Base-by-base conservation (phyloP, 352 stramenopile species). In the Phytophthora cryptogea region DNA sequence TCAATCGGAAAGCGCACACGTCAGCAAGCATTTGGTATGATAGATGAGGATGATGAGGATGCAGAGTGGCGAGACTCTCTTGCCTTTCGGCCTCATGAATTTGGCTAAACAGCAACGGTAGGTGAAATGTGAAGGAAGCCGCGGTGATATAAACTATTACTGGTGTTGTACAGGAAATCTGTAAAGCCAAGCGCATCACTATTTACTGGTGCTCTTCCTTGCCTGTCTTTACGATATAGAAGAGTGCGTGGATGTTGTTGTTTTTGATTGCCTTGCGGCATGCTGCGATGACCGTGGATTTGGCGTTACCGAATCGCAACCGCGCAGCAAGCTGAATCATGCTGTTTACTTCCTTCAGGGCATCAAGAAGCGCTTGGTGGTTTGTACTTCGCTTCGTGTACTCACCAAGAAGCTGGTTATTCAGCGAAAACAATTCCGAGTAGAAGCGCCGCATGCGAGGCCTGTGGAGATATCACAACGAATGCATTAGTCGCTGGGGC, bases 311-410 rank as follows among this genome's bases (percentile, higher is more conserved):
- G 41, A 95, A 90, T 42, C 92, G 88, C 30, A 97, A 72, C 4
- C 86, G 81, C 10, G 91, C 83, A 4, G 90, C 91, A 23, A 94
- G 74, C 70, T 98, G 89, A 45, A 98, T 96, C 78, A 94, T 96
- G 43, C 75, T 80, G 63, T 97, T 98, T 9, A 98, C 88, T 17
- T 97, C 83, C 49, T 97, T 97, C 3, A 98, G 73, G 31, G 86
- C 78, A 27, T 90, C 83, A n/a, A 98, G 65, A 36, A 98, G 74
- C 27, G 83, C 87, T 46, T 96, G 71, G 54, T 98, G 91, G 59
- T 97, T 97, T 5, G 85, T 97, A 44, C 83, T 93, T 43, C 93
- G 83, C 70, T 97, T 98, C 6, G 80, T 94, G 74, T 97, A 97
- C 72, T 97, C 92, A 26, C 87, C 88, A 30, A 97, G 57, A 28